Percentiles rank a stretch among this genome's conserved stretches.
Evolutionary conservation across 441 rosid species (phyloP).

Genomic region (Erodium moschatum): DNA sequence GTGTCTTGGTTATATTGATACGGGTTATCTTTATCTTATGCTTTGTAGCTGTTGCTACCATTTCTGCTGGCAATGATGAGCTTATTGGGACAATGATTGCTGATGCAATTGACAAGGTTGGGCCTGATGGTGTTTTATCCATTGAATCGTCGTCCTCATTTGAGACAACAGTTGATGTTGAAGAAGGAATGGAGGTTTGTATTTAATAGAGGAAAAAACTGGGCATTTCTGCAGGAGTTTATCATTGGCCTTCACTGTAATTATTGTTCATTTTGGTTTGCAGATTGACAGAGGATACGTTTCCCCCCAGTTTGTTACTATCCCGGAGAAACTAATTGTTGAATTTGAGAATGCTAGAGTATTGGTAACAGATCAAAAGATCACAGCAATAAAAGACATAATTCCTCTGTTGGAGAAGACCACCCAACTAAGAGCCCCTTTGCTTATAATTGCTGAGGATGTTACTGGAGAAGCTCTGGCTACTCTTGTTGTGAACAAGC

Average conservation of each 20-base stretch:
- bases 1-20: background rate
- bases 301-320: conserved; percentile 94
- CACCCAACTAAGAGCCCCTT: conserved; percentile 77
- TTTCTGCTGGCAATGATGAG: conserved; percentile 93
- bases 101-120: conserved; percentile 96
- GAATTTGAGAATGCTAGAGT: conserved; percentile 95
- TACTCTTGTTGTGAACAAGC: conserved; percentile 5
- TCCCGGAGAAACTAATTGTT: conserved; percentile 71
- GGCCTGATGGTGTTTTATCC: conserved; percentile 96
- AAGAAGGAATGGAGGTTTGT: conserved; percentile 95
- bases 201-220: background rate
- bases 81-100: conserved; percentile 88
- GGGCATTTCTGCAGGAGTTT: conserved; percentile 1
- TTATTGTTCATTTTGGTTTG: conserved; percentile 13
- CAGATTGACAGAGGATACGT: conserved; percentile 94
- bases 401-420: conserved; percentile 84
- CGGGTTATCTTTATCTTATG: background rate
- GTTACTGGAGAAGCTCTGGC: conserved; percentile 24
- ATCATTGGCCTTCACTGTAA: background rate
- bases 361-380: conserved; percentile 81
- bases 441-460: conserved; percentile 91
- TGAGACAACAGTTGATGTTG: conserved; percentile 89
- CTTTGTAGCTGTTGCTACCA: conserved; percentile 68
- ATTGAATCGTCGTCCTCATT: conserved; percentile 96
- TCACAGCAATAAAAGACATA: conserved; percentile 78